These are phyloP conservation scores for Candida xiaguanensis DNA, from an alignment of 805 yeast genomes.

Conservation along the genomic window DNA sequence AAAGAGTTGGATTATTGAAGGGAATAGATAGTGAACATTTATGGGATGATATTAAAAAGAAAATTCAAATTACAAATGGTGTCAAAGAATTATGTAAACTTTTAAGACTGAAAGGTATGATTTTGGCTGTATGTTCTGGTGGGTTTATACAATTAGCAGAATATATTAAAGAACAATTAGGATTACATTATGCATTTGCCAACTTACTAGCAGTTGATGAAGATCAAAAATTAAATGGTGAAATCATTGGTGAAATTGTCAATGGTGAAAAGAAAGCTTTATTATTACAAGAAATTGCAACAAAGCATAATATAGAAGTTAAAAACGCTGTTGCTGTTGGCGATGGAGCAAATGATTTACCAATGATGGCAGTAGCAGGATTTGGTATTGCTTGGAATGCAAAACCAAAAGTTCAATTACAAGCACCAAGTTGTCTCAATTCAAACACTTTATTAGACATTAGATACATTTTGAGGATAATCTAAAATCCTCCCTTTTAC, in stretches of 20 bases:
- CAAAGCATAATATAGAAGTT: constrained; percentile 49
- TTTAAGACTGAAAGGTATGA: constrained; percentile 58
- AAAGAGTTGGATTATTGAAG: constrained; percentile 73
- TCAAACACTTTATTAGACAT: constrained; percentile 69
- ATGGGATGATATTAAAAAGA: constrained; percentile 73
- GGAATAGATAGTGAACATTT: constrained; percentile 73
- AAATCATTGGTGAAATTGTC: constrained; percentile 74
- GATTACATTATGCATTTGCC: constrained; percentile 86
- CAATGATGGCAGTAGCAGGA: constrained; percentile 90
- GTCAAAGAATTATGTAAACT: constrained; percentile 66
- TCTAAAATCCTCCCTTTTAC: constrained; percentile 51
- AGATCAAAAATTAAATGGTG: constrained; percentile 64
- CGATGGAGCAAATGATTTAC: constrained; percentile 94
- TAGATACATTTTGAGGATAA: constrained; percentile 69
- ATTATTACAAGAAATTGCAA: constrained; percentile 59
- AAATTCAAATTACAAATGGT: constrained; percentile 79
- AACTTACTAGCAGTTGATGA: constrained; percentile 51
- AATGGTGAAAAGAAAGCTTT: constrained; percentile 83
- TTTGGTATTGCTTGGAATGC: constrained; percentile 98
- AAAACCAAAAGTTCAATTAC: constrained; percentile 81
- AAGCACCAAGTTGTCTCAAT: constrained; percentile 82
- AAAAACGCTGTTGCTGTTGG: constrained; percentile 77
- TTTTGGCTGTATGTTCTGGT: constrained; percentile 87
- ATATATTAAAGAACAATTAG: constrained; percentile 61
- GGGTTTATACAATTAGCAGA: constrained; percentile 90